Conservation (phyloP, 2,329 filamentous ascomycete species). For the Colletotrichum destructivum region DNA sequence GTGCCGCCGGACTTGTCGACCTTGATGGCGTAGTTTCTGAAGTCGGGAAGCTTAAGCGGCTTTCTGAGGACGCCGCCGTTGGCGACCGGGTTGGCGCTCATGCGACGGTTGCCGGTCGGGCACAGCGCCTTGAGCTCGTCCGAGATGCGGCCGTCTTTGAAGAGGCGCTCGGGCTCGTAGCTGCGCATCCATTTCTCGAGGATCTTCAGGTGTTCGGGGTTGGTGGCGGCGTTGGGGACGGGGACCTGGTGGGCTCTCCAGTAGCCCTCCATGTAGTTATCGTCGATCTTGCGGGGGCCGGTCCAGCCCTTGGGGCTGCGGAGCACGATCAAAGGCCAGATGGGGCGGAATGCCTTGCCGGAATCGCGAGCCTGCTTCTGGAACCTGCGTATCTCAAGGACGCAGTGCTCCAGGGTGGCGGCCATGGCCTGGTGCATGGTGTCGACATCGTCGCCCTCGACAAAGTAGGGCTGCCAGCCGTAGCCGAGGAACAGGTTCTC, state of each 20-base stretch:
- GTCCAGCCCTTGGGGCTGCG: slow-evolving; percentile 87
- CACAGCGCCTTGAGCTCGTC: slow-evolving; percentile 75
- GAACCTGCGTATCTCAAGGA: slow-evolving; percentile 76
- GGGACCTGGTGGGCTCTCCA: slow-evolving; percentile 86
- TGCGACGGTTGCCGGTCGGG: slow-evolving; percentile 76
- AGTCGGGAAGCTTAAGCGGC: slow-evolving; percentile 79
- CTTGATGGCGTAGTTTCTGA: slow-evolving; percentile 75
- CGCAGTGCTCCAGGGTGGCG: slow-evolving; percentile 79
- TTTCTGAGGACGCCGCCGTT: slow-evolving; percentile 80
- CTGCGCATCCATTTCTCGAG: slow-evolving; percentile 84
- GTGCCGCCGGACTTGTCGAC: slow-evolving; percentile 73
- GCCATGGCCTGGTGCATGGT: slow-evolving; percentile 89
- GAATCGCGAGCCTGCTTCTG: slow-evolving; percentile 81
- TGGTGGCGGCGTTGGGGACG: slow-evolving; percentile 77
- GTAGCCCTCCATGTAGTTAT: slow-evolving; percentile 81
- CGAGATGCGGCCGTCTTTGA: slow-evolving; percentile 75
- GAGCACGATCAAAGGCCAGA: slow-evolving; percentile 85
- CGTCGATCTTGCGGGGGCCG: slow-evolving; percentile 79
- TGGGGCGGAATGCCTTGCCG: slow-evolving; percentile 78
- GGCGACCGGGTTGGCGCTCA: slow-evolving; percentile 83
- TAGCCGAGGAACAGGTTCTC: slow-evolving; percentile 80
- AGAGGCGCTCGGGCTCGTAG: slow-evolving; percentile 82
- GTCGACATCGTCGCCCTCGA: slow-evolving; percentile 81
- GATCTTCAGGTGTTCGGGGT: slow-evolving; percentile 75
- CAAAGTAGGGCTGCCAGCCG: slow-evolving; percentile 85